Conservation (phyloP, 768 basidiomycete genomes). For the Mycena galopus region DNA sequence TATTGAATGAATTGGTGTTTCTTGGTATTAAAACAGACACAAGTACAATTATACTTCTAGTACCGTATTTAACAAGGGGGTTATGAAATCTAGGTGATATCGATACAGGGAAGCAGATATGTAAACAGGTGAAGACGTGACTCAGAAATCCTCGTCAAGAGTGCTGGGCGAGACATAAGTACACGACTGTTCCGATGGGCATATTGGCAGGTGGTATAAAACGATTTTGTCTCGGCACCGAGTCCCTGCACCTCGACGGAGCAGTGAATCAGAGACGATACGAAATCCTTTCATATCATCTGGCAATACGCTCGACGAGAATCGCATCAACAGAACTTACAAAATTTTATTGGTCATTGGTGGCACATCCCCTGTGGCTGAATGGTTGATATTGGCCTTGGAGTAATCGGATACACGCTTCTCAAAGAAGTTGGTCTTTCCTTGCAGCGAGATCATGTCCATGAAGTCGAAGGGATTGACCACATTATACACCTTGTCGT, state of each 20-base stretch:
- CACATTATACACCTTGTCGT: slow-evolving; percentile 71
- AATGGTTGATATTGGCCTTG: slow-evolving; percentile 72
- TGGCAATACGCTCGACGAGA: not conserved
- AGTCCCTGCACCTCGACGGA: not conserved
- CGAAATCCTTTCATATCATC: slow-evolving; percentile 3
- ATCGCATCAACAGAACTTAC: slow-evolving; percentile 40
- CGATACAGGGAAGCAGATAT: no score
- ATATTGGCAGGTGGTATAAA: slow-evolving; percentile 4
- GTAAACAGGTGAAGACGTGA: not conserved
- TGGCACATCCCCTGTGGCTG: slow-evolving; percentile 14
- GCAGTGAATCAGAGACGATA: not conserved
- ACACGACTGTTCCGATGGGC: not conserved
- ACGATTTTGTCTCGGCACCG: not conserved
- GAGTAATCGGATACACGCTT: slow-evolving; percentile 79
- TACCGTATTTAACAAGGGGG: slow-evolving; percentile 1
- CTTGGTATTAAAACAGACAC: not conserved
- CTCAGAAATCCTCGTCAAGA: slow-evolving; percentile 52
- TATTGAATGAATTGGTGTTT: not conserved
- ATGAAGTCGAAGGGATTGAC: slow-evolving; percentile 74
- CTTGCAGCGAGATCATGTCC: slow-evolving; percentile 83
- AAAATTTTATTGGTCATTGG: slow-evolving; percentile 41
- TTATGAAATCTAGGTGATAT: not conserved
- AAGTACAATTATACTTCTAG: not conserved
- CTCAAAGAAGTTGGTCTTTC: slow-evolving; percentile 89
- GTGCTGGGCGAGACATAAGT: slow-evolving; percentile 38